phyloP scores from a whole-genome alignment of 1,284 basidiomycete species.

The Melampsora larici-populina region DNA sequence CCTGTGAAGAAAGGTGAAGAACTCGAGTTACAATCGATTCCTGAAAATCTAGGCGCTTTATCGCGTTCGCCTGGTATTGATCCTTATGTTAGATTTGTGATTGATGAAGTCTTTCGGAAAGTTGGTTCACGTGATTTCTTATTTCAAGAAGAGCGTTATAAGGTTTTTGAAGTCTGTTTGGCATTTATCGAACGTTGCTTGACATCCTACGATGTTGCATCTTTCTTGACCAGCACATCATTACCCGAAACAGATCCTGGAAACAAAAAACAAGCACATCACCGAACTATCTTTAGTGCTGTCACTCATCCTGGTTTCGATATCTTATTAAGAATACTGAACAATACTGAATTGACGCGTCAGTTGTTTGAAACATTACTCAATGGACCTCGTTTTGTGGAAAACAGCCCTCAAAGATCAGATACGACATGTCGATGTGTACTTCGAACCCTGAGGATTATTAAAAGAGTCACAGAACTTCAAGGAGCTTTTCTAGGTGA shows the following conservation, averaged over 20 bases:
- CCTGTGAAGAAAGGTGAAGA: conserved; percentile 60
- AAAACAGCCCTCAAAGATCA: conserved; percentile 61
- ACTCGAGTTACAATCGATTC: conserved; percentile 41
- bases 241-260: conserved; percentile 13
- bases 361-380: conserved; percentile 72
- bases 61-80: conserved; percentile 73
- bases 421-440: conserved; percentile 59
- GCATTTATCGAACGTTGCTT: conserved; percentile 42
- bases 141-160: conserved; percentile 74
- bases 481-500: conserved; percentile 88
- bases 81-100: conserved; percentile 76
- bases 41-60: conserved; percentile 63
- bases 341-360: conserved; percentile 66
- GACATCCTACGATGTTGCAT: conserved; percentile 33
- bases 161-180: conserved; percentile 71
- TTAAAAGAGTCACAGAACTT: conserved; percentile 74
- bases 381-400: conserved; percentile 69
- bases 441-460: conserved; percentile 73
- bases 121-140: conserved; percentile 66
- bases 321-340: conserved; percentile 74
- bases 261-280: conserved; percentile 4
- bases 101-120: conserved; percentile 76
- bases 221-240: conserved; percentile 24
- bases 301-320: conserved; percentile 77
- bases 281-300: conserved; percentile 20